Base-by-base conservation (phyloP, 331 rosid species). In the Pyrus hybrid region DNA sequence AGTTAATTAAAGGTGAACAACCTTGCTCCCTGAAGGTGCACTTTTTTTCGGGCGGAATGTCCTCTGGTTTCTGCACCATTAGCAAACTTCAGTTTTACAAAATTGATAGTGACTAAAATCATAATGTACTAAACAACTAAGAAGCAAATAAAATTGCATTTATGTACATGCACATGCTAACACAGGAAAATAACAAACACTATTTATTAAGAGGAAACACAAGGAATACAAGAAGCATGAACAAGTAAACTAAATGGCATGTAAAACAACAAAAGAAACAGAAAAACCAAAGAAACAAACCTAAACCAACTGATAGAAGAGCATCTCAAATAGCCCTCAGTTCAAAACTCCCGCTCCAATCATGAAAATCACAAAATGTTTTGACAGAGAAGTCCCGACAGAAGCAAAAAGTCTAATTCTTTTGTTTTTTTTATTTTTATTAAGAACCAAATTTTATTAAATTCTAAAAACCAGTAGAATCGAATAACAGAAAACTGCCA, bases 11-110 rank as follows among this genome's bases (percentile, higher is more conserved):
- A 73, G 72, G 78, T 54, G 63, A 70, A 88, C 83, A 76, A 95
- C 99, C 99, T 95, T 95, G 71, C 99, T 95, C 79, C 99, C 99
- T 54, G 99, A 92, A 30, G 99, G 99, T 68, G 96, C 93, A 73
- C 97, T 91, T 79, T 95, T 95, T 83, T 95, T 95, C 0, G 98
- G 99, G 75, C 99, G 98, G 81, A 95, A 95, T 64, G 99, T 95
- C 83, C 92, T 88, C 84, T 95, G 99, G 82, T 87, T 95, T 88
- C 99, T 92, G 96, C 84, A 72, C 81, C 81, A 85, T 66, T 75
- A 85, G 30, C 10, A 43, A 13, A 11, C 28, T 61, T 73, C 62
- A 62, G 73, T 78, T n/a, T 33, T 63, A 63, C 21, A 30, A 68
- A 57, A 57, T 64, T 68, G 11, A 64, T 57, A 30, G 56, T 53